phyloP scores from a whole-genome alignment of 371 early-diverging fungal genomes.

The Mortierella sp. region DNA sequence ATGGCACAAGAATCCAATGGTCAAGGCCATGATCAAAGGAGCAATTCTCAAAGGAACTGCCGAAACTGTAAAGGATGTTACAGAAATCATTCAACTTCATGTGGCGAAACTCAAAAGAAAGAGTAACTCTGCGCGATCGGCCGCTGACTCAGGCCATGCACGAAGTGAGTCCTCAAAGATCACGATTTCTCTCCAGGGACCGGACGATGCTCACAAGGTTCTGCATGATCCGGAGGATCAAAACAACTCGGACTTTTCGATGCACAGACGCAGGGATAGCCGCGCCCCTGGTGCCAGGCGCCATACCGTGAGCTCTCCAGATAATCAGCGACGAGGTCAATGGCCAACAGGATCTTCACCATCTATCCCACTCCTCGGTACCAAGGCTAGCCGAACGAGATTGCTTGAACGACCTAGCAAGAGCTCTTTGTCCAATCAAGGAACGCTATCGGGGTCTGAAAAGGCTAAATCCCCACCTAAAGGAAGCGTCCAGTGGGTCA shows the following conservation, averaged over 20 bases:
- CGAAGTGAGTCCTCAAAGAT: slow-evolving; percentile 29
- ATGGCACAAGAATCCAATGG: slow-evolving; percentile 67
- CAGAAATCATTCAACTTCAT: slow-evolving; percentile 40
- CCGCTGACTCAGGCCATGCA: background rate
- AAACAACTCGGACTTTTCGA: slow-evolving; percentile 2
- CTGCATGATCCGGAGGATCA: slow-evolving; percentile 26
- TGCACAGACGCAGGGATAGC: background rate
- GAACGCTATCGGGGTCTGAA: background rate
- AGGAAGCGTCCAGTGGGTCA: slow-evolving; percentile 3
- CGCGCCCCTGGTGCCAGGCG: slow-evolving; percentile 32
- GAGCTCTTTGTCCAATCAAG: slow-evolving; percentile 8
- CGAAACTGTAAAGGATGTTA: slow-evolving; percentile 44
- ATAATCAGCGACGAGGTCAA: slow-evolving; percentile 22
- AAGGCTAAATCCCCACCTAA: background rate
- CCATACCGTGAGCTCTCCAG: slow-evolving; percentile 46
- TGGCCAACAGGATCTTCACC: slow-evolving; percentile 50
- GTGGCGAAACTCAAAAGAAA: slow-evolving; percentile 21
- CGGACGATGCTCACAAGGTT: slow-evolving; percentile 34
- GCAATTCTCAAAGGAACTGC: slow-evolving; percentile 50
- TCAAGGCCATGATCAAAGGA: slow-evolving; percentile 61
- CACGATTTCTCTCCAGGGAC: slow-evolving; percentile 41
- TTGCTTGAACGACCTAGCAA: slow-evolving; percentile 45
- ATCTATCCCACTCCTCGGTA: slow-evolving; percentile 29
- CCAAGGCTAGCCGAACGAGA: slow-evolving; percentile 46
- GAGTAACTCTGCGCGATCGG: background rate